phyloP scores from a whole-genome alignment of 2,329 filamentous ascomycete species.

The Fusarium sp. region DNA sequence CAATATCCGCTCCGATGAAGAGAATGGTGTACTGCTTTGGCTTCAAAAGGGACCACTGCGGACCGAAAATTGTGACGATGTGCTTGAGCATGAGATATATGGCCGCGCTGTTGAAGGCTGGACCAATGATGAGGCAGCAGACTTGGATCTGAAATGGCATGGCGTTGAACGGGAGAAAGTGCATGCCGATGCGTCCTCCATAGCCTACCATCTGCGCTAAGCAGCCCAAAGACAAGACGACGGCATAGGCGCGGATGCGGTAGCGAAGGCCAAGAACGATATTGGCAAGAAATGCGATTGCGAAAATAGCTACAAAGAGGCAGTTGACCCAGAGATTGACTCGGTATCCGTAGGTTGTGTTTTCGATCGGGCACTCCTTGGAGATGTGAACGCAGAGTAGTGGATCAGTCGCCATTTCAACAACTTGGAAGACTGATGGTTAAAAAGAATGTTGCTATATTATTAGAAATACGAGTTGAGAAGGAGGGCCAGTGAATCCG shows the following conservation, averaged over 20 bases:
- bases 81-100: slow-evolving; percentile 23
- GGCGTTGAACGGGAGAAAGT: slow-evolving; percentile 7
- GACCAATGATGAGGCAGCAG: slow-evolving; percentile 19
- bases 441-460: no score
- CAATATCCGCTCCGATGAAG: slow-evolving; percentile 12
- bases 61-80: slow-evolving; percentile 10
- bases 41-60: slow-evolving; percentile 11
- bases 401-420: neutral
- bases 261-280: slow-evolving; percentile 12
- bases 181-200: slow-evolving; percentile 6
- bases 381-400: slow-evolving; percentile 1
- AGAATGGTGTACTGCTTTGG: slow-evolving; percentile 25
- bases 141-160: slow-evolving; percentile 11
- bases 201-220: slow-evolving; percentile 11
- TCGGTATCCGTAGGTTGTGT: slow-evolving; percentile 3
- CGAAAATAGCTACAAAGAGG: neutral
- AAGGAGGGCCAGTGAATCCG: no score
- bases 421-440: no score
- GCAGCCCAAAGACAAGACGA: slow-evolving; percentile 1
- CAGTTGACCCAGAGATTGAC: slow-evolving; percentile 10
- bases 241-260: slow-evolving; percentile 13
- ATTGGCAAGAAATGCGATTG: neutral
- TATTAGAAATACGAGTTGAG: no score
- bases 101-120: slow-evolving; percentile 23
- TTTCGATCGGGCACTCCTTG: neutral